A percentile compares a stretch with the other conserved stretches of the same genome.
phyloP scores from a whole-genome alignment of 305 asterid species.

The Caryopteris hybrid region DNA sequence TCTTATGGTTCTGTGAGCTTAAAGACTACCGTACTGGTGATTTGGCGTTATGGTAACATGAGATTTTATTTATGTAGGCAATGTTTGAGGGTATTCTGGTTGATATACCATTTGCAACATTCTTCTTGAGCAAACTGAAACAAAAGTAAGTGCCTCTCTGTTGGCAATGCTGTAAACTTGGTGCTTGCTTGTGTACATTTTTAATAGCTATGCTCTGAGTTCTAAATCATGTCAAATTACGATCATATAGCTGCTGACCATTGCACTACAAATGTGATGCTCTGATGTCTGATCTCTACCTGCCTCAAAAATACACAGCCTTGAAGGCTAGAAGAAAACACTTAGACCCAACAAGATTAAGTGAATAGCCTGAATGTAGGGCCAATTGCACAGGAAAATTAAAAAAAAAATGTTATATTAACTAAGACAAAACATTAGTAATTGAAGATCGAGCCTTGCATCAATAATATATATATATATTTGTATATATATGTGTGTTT shows the following conservation, averaged over 20 bases:
- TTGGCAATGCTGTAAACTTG: slow-evolving; percentile 8
- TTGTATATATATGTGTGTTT: background rate
- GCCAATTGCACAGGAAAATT: too few species aligned
- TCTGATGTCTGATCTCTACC: background rate
- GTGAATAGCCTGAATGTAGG: too few species aligned
- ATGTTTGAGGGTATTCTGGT: slow-evolving; percentile 98
- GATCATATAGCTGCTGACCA: background rate
- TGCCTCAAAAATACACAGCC: background rate
- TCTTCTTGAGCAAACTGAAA: slow-evolving; percentile 95
- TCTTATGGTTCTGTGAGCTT: slow-evolving; percentile 3
- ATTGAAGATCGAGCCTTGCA: slow-evolving; percentile 6
- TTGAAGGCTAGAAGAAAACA: background rate
- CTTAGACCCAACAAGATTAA: background rate
- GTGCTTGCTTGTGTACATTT: slow-evolving; percentile 7
- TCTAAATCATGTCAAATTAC: too few species aligned
- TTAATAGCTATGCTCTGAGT: too few species aligned
- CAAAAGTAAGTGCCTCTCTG: slow-evolving; percentile 64
- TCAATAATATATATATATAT: background rate
- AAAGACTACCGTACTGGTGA: background rate
- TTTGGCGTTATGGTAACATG: slow-evolving; percentile 3
- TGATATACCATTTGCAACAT: slow-evolving; percentile 97
- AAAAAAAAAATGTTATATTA: too few species aligned
- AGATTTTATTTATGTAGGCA: slow-evolving; percentile 53
- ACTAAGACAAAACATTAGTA: background rate
- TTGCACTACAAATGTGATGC: background rate